Evolutionary conservation across 768 basidiomycete genomes (phyloP), one percentile per base, ranked within the genome.

Genomic region (Infundibulicybe gibba): DNA sequence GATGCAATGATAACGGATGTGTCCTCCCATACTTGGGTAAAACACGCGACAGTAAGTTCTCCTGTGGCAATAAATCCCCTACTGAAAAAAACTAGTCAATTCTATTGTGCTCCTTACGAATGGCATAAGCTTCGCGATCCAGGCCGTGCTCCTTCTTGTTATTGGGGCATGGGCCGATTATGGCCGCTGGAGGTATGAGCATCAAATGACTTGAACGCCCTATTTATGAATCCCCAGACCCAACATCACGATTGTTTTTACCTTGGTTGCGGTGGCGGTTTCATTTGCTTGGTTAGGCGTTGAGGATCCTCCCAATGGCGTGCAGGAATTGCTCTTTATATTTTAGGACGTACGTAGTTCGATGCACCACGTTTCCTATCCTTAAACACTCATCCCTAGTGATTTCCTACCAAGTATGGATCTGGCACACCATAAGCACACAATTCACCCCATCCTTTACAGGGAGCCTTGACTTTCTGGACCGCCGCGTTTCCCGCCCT

Each of bases 111-210:
- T 89, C 19, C 70, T 88, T 46, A 88, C 86, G 6, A 90, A 90
- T 54, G 87, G 88, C 3, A 80, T 90, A 38, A 84, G 83, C 49
- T 89, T 89, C 56, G 85, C 85, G 0, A 73, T 90, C 20, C 87
- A 90, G 63, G 85, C 86, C 0, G 76, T 74, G 13, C 56, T 89
- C 13, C 65, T 90, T 34, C 62, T 89, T 17, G 54, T 75, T 11
- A 77, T 90, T 21, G 87, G 87, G 3, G 83, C 85, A 3, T 89
- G 87, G 83, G 86, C 87, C 0, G 87, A 90, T 60, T 90, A 89
- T 60, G 87, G 88, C n/a, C 65, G 68, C 13, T 88, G 86, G 87
- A 84, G 84, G 84, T 82, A 35, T 37, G 12, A 15, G 21, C 20
- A 45, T 15, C 19, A 17, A 20, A 13, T 35, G n/a, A 25, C 14